These are phyloP conservation scores for Neurospora sp. DNA, from an alignment of 495 filamentous ascomycete genomes.

Conservation along the genomic window DNA sequence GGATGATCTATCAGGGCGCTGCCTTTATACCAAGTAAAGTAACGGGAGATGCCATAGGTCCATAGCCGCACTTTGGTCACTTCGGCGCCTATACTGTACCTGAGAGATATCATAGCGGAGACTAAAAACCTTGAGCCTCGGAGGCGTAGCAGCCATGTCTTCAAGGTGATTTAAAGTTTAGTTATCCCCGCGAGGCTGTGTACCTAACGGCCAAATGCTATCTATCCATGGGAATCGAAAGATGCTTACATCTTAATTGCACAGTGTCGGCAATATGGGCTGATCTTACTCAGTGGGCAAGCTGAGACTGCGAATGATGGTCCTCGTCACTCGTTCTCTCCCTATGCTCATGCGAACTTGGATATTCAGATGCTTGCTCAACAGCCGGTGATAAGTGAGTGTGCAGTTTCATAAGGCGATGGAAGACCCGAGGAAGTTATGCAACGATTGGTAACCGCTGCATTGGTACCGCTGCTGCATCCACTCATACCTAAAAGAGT, in stretches of 20 bases:
- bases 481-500: neutral
- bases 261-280: neutral
- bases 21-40: neutral
- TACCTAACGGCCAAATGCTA: neutral
- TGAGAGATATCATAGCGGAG: neutral
- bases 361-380: neutral
- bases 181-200: neutral
- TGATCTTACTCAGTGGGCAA: neutral
- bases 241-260: neutral
- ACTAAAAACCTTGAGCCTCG: neutral
- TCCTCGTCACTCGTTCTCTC: neutral
- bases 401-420: neutral
- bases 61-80: neutral
- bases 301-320: neutral
- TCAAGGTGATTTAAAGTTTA: neutral
- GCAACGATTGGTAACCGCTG: neutral
- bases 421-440: neutral
- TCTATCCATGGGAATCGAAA: neutral
- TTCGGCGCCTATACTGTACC: neutral
- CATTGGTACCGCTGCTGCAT: neutral
- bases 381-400: neutral
- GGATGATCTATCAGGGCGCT: neutral
- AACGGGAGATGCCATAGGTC: neutral
- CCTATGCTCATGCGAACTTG: neutral
- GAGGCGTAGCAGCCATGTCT: neutral